Evolutionary conservation across 208 protist genomes (phyloP).

Genomic region (Leishmania martiniquensis): DNA sequence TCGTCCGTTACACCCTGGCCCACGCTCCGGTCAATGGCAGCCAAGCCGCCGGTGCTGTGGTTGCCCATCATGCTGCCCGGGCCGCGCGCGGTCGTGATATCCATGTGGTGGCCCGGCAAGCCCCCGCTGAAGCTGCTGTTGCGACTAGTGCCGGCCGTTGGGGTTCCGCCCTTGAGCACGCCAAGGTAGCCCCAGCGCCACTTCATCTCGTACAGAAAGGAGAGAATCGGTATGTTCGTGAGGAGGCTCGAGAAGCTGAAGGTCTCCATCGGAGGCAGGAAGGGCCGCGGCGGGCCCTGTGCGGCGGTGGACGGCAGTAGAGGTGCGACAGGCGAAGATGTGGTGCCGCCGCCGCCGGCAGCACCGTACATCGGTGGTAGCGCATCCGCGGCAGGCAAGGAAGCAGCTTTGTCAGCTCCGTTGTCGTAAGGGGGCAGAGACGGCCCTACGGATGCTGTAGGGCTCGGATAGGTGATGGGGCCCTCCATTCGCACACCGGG

Average conservation of each 20-base stretch:
- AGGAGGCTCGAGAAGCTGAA: constrained; percentile 89
- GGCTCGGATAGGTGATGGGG: constrained; percentile 11
- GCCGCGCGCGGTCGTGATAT: constrained; percentile 15
- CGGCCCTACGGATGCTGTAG: not conserved
- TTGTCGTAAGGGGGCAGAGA: not conserved
- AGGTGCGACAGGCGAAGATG: not conserved
- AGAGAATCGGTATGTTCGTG: constrained; percentile 86
- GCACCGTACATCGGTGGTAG: constrained; percentile 10
- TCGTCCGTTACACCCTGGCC: constrained; percentile 60
- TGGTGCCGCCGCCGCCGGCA: too few relatives aligned
- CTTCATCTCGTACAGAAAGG: constrained; percentile 88
- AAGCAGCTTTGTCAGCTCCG: not conserved
- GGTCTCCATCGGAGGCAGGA: constrained; percentile 80
- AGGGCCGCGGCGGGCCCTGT: constrained; percentile 11
- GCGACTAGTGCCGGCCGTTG: constrained; percentile 20
- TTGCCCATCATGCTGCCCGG: constrained; percentile 30
- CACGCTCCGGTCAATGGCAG: constrained; percentile 30
- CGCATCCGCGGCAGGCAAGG: not conserved
- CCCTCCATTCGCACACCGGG: constrained; percentile 19
- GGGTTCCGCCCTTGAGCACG: constrained; percentile 45
- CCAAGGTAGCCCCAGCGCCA: constrained; percentile 77
- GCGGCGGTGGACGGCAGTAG: not conserved
- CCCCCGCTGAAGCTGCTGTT: constrained; percentile 20
- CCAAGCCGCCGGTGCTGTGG: constrained; percentile 34
- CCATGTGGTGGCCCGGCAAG: constrained; percentile 2